These are phyloP conservation scores for Ensete ventricosum DNA, from an alignment of 176 grass and related monocot genomes.

Conservation along the genomic window DNA sequence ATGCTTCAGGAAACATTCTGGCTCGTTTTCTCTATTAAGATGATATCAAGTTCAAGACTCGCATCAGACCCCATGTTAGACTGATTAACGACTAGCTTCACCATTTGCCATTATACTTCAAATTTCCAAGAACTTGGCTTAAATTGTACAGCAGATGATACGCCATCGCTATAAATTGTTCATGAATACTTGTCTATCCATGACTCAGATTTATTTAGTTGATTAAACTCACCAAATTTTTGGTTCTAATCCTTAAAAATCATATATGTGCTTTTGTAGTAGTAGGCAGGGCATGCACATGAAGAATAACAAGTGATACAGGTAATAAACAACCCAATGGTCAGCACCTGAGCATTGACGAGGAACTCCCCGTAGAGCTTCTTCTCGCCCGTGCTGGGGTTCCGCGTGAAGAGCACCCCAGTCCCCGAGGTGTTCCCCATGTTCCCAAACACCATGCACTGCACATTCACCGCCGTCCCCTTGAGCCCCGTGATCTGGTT, in stretches of 20 bases:
- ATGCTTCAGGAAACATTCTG: background rate
- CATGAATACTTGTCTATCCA: too few species aligned
- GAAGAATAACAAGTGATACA: background rate
- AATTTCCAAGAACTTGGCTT: too few species aligned
- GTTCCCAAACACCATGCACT: conserved; percentile 98
- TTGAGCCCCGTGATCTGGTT: conserved; percentile 74
- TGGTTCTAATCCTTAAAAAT: background rate
- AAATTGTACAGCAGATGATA: too few species aligned
- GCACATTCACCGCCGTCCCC: conserved; percentile 92
- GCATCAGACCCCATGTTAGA: too few species aligned
- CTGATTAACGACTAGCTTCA: too few species aligned
- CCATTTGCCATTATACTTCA: too few species aligned
- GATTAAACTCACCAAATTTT: background rate
- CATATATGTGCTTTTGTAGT: too few species aligned
- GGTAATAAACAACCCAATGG: background rate
- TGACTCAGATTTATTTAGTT: too few species aligned
- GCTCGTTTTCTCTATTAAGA: background rate
- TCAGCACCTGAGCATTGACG: conserved; percentile 67
- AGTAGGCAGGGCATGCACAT: too few species aligned
- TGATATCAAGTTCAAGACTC: too few species aligned
- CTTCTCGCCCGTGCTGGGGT: conserved; percentile 89
- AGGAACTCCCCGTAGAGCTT: conserved; percentile 97
- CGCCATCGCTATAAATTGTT: too few species aligned
- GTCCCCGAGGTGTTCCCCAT: conserved; percentile 93
- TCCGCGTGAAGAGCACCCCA: conserved; percentile 88